Evolutionary conservation across 192 early-diverging fungal species (phyloP).

Genomic region (Diversispora epigaea): DNA sequence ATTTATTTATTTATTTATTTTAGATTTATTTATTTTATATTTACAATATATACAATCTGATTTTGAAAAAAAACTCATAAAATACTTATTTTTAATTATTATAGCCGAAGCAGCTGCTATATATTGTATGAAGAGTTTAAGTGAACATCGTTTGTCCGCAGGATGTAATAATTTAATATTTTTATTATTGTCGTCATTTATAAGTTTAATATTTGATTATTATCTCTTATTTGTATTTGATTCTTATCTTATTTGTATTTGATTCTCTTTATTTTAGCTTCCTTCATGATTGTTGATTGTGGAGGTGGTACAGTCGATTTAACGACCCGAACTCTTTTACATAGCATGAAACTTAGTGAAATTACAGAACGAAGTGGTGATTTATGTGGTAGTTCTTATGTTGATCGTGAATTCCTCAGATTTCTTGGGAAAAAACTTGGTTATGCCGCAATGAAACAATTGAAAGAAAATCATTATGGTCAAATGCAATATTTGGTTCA

Average conservation of each 20-base stretch:
- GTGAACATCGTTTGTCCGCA: conserved; percentile 9
- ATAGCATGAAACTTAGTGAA: conserved; percentile 41
- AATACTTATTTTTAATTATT: background rate
- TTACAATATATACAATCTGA: background rate
- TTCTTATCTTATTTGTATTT: too few species aligned
- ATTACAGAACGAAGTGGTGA: conserved; percentile 37
- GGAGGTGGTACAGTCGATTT: conserved; percentile 49
- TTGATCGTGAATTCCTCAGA: conserved; percentile 50
- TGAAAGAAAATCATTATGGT: conserved; percentile 38
- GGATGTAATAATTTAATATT: conserved; percentile 19
- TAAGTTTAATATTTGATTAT: background rate
- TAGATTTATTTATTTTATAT: background rate
- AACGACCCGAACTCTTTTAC: conserved; percentile 37
- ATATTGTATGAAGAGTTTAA: conserved; percentile 23
- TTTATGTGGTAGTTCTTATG: conserved; percentile 47
- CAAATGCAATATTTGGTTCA: conserved; percentile 32
- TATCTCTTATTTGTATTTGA: background rate
- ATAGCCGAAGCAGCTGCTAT: conserved; percentile 30
- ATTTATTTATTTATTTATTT: too few species aligned
- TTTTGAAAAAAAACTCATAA: too few species aligned
- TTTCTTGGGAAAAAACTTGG: conserved; percentile 49
- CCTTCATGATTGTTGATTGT: conserved; percentile 49
- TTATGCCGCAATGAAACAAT: conserved; percentile 37
- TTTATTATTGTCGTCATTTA: background rate
- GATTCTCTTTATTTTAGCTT: background rate